phyloP scores from a whole-genome alignment of 2,329 filamentous ascomycete genomes.

The Ophiostoma piceae region DNA sequence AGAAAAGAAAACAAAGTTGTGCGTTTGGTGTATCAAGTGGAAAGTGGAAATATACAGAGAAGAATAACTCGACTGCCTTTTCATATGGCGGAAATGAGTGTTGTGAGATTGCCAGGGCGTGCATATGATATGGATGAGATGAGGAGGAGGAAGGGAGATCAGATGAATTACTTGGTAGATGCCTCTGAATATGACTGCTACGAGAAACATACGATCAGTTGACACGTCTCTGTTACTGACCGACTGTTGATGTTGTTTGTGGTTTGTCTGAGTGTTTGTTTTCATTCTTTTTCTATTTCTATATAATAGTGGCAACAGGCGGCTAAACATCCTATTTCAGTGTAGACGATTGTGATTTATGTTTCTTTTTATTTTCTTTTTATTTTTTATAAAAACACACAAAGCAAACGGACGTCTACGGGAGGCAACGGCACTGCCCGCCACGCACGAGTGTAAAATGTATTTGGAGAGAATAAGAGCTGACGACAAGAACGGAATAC shows the following conservation, averaged over 20 bases:
- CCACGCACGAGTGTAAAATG: not conserved
- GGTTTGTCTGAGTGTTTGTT: not conserved
- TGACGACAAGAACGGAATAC: not conserved
- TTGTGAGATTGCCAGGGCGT: not conserved
- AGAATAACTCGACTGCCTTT: not conserved
- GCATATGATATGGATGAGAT: not conserved
- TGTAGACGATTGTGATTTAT: too few species aligned
- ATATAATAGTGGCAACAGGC: not conserved
- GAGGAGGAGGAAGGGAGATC: not conserved
- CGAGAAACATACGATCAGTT: conserved; percentile 5
- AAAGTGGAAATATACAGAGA: not conserved
- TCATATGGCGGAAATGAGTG: not conserved
- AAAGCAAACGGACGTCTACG: not conserved
- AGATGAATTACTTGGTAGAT: not conserved
- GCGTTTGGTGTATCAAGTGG: not conserved
- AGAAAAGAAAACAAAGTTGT: not conserved
- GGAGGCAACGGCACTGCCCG: conserved; percentile 6
- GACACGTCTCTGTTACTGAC: not conserved
- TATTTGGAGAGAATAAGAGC: not conserved
- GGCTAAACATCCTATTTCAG: not conserved
- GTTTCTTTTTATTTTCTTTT: too few species aligned
- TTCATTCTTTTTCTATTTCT: too few species aligned
- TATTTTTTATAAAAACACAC: not conserved
- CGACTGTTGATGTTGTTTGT: not conserved
- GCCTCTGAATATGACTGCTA: not conserved